Percentiles rank a stretch among this genome's conserved stretches.
Conservation (phyloP, 179 eudicot genomes). For the Beta macrorhiza region DNA sequence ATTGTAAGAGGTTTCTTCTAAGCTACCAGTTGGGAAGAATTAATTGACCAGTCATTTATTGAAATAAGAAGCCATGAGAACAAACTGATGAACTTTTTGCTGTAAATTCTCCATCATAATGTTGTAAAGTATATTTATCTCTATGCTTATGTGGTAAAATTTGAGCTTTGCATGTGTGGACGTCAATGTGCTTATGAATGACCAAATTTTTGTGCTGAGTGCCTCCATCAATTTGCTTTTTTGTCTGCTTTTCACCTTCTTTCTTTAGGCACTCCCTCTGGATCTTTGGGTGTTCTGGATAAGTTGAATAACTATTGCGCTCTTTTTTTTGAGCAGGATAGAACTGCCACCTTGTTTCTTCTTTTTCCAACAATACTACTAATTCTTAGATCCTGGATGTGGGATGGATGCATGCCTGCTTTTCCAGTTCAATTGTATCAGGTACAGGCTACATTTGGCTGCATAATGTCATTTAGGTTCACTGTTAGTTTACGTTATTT, state of each 20-base stretch:
- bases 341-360: constrained; percentile 51
- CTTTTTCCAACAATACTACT: constrained; percentile 44
- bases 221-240: not conserved
- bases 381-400: constrained; percentile 40
- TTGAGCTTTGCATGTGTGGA: not conserved
- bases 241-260: not conserved
- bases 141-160: not conserved
- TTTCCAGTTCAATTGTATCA: constrained; percentile 55
- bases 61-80: not conserved
- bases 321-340: constrained; percentile 42
- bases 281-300: not conserved
- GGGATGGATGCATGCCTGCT: constrained; percentile 58
- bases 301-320: constrained; percentile 4
- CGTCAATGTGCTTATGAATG: not conserved
- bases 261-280: not conserved
- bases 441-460: constrained; percentile 29
- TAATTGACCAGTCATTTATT: not conserved
- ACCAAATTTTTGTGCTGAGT: not conserved
- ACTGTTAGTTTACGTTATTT: constrained; percentile 3
- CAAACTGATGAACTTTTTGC: not conserved
- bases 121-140: too few species aligned
- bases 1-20: not conserved
- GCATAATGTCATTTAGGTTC: constrained; percentile 8
- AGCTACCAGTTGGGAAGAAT: too few species aligned
- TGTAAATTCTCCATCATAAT: not conserved